Evolutionary conservation across 2,329 filamentous ascomycete genomes (phyloP).

Genomic region (Epichloe baconii): DNA sequence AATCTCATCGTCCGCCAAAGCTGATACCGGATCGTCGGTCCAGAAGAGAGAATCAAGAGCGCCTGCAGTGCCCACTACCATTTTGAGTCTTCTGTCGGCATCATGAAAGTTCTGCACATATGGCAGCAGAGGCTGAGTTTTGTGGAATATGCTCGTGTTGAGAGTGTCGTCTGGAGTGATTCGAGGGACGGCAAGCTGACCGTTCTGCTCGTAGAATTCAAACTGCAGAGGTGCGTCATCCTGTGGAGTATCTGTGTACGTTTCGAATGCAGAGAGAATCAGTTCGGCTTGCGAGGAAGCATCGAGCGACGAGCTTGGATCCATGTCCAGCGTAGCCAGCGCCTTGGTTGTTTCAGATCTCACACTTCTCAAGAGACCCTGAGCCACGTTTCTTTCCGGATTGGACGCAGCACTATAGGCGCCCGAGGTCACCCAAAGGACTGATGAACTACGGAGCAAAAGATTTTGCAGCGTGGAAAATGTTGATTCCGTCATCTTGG

Average conservation of each 20-base stretch:
- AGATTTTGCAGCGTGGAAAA: constrained; percentile 26
- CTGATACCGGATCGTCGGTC: constrained; percentile 17
- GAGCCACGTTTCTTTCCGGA: constrained; percentile 30
- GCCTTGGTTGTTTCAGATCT: constrained; percentile 32
- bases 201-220: constrained; percentile 18
- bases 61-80: constrained; percentile 26
- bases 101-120: constrained; percentile 26
- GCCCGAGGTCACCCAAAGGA: constrained; percentile 28
- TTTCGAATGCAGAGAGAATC: constrained; percentile 15
- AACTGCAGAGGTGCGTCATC: constrained; percentile 11
- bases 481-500: constrained; percentile 22
- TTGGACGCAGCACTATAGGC: constrained; percentile 23
- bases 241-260: constrained; percentile 3
- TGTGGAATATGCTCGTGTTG: constrained; percentile 14
- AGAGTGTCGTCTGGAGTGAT: constrained; percentile 11
- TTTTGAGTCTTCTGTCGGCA: constrained; percentile 19
- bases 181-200: constrained; percentile 17
- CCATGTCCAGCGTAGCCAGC: constrained; percentile 33
- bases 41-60: constrained; percentile 28
- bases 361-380: constrained; percentile 31
- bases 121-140: constrained; percentile 13
- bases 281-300: constrained; percentile 15
- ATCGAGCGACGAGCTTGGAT: constrained; percentile 15
- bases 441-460: constrained; percentile 21
- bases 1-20: constrained; percentile 22